phyloP scores from a whole-genome alignment of 768 basidiomycete genomes.

The Rubroboletus satanas region DNA sequence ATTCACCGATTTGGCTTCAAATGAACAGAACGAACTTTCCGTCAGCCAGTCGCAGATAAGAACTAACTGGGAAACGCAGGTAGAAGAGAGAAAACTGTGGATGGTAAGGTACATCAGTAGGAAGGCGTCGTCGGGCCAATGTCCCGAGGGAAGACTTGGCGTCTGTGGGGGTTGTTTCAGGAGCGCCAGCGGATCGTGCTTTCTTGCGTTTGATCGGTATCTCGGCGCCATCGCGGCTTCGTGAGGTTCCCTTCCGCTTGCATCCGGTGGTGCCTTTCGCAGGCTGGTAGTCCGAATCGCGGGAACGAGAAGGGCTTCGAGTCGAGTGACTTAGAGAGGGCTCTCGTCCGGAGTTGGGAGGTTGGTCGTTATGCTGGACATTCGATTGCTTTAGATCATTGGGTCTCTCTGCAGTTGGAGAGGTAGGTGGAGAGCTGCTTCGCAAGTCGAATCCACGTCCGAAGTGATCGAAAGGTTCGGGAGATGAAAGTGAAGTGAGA shows the following conservation, averaged over 20 bases:
- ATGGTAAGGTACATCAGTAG: constrained; percentile 43
- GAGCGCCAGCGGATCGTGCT: background rate
- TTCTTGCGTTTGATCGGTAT: constrained; percentile 14
- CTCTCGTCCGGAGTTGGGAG: background rate
- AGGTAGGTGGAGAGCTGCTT: constrained; percentile 19
- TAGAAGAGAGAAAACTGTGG: constrained; percentile 60
- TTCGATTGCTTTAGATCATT: background rate
- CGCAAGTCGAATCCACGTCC: background rate
- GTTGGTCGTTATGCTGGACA: background rate
- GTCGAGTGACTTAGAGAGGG: background rate
- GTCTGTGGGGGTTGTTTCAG: background rate
- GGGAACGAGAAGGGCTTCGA: background rate
- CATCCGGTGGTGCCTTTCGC: constrained; percentile 8
- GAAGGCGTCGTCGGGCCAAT: constrained; percentile 45
- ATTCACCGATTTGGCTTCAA: background rate
- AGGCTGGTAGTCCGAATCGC: constrained; percentile 14
- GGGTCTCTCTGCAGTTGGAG: constrained; percentile 6
- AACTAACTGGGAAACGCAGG: constrained; percentile 63
- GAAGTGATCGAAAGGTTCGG: constrained; percentile 7
- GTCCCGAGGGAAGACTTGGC: background rate
- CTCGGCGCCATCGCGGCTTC: constrained; percentile 8
- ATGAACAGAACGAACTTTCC: constrained; percentile 34
- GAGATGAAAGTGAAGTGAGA: constrained; percentile 31
- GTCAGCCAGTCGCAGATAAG: constrained; percentile 43
- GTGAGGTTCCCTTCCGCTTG: constrained; percentile 20